Base-by-base conservation (phyloP, 164 flowering plant genomes). In the Vitis amurensis region DNA sequence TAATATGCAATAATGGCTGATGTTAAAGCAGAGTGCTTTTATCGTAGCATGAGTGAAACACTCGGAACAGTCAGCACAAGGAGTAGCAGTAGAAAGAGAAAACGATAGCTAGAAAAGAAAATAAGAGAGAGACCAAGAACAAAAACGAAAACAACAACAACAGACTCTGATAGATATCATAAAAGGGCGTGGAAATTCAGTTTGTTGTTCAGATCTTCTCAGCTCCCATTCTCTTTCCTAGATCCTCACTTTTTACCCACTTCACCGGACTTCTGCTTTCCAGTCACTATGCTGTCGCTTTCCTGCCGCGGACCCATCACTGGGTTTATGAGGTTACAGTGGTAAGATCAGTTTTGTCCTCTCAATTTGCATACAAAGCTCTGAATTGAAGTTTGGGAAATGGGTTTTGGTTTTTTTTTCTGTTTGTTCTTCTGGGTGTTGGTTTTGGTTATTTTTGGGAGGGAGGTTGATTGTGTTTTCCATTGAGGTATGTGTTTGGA, bases 161-260 rank as follows among this genome's bases (percentile, higher is more conserved):
- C 17, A 30, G 37, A 50, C n/a, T 23, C 27, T 8, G 31, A 19
- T 51, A 16, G 48, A 61, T 50, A 64, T 68, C 77, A 63, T 64
- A 15, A 64, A 73, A 55, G 66, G 12, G 73, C 31, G 68, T 68
- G 66, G 50, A 68, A 74, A 30, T 74, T 71, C 71, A 61, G 60
- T 55, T 75, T 70, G 68, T 56, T 70, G 64, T 29, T 67, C 68
- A 71, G 66, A 67, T 66, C 74, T 66, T 71, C 64, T 60, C 12
- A 62, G 55, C 64, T 29, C 49, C 15, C n/a, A 66, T 50, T 52
- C 53, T 57, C 61, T 15, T 47, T 63, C 60, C 53, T 44, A 64
- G 66, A 64, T 69, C 61, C 65, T 55, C 12, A 17, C 62, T 15
- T 9, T 8, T 13, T 62, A 11, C 31, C 7, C 62, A 59, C 62